Base-by-base conservation (phyloP, 805 yeast genomes). In the Hanseniaspora valbyensis region DNA sequence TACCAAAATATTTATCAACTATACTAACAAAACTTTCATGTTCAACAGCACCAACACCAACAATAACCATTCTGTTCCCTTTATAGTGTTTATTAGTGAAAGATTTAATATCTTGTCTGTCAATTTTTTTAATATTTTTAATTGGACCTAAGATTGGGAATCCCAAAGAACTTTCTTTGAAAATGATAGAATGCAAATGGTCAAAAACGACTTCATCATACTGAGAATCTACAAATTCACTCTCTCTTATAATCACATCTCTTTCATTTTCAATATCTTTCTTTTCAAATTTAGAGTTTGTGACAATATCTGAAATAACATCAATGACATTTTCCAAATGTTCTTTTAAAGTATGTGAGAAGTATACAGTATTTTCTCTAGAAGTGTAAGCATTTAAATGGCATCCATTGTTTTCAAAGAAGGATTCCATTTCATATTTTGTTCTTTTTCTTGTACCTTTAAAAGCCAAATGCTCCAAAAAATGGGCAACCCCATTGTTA, bases 301-400 rank as follows among this genome's bases (percentile, higher is more conserved):
- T 90, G 56, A 94, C 72, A 57, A 92, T 84, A 64, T 92, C 99
- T 54, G 92, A 75, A 51, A 92, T 70, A 39, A 92, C 86, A 61
- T 88, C 95, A 26, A 92, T 85, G 21, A 95, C 80, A 60, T 78
- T 78, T 54, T 89, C 84, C 41, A 94, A 80, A 61, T 94, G 95
- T 30, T 73, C 73, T 57, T 78, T 75, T 52, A 89, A 70, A 28
- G 96, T 77, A 66, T 87, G 88, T 44, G 97, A 95, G 66, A 88
- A 92, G 66, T 89, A 92, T 8, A 90, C 98, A 1, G 99, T 92
- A 67, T 88, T 89, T 63, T 92, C 99, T 61, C 99, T 78, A 19
- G 96, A 87, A 2, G 98, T 92, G 70, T 92, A 92, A n/a, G 98
- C 98, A 64, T 94, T 92, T 61, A 92, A 76, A 68, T 92, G 98